These are phyloP conservation scores for Stemphylium beticola DNA, from an alignment of 2,329 filamentous ascomycete species.

Conservation along the genomic window DNA sequence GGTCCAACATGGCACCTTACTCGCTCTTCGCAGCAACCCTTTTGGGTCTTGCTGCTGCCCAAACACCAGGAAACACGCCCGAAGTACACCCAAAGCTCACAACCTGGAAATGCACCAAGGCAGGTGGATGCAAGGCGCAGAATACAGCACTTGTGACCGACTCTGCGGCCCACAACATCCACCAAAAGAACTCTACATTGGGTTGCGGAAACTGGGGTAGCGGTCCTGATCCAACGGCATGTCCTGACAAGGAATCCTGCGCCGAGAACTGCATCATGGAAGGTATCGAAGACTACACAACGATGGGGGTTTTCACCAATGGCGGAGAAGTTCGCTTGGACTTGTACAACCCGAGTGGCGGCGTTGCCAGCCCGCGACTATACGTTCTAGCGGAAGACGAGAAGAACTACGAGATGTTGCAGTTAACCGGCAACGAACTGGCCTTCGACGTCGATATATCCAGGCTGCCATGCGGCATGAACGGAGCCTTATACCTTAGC, in stretches of 20 bases:
- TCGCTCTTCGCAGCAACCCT: constrained; percentile 34
- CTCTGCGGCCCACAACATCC: constrained; percentile 54
- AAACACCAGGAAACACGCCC: constrained; percentile 39
- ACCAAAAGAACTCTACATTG: constrained; percentile 46
- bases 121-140: constrained; percentile 56
- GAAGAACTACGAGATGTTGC: constrained; percentile 69
- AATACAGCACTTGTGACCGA: constrained; percentile 60
- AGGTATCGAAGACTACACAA: constrained; percentile 60
- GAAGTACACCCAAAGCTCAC: constrained; percentile 60
- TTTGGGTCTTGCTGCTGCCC: constrained; percentile 36
- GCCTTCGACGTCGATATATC: constrained; percentile 72
- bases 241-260: constrained; percentile 58
- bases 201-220: constrained; percentile 45
- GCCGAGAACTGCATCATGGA: constrained; percentile 64
- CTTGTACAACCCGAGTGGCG: constrained; percentile 45
- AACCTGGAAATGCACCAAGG: constrained; percentile 61
- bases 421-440: constrained; percentile 71
- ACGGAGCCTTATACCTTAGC: constrained; percentile 49
- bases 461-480: constrained; percentile 52
- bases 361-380: constrained; percentile 58
- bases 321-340: constrained; percentile 58
- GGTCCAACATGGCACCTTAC: constrained; percentile 30
- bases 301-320: constrained; percentile 60
- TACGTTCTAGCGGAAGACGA: constrained; percentile 68
- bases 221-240: constrained; percentile 52